Conservation (phyloP, 225 moss, liverwort and hornwort species). For the Antitrichia curtipendula region DNA sequence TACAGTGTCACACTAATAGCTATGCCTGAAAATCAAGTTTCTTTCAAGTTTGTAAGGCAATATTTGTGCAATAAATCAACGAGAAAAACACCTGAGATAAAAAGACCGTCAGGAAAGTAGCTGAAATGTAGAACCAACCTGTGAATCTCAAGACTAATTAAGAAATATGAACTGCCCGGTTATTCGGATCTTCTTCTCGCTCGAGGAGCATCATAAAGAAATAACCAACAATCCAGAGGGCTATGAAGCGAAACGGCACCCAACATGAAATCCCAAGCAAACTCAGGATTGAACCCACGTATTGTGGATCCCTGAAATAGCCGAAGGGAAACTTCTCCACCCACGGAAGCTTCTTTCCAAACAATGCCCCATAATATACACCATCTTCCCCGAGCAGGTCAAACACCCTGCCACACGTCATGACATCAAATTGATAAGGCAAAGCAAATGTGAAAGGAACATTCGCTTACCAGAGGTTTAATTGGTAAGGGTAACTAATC, state of each 20-base stretch:
- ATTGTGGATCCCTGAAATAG: constrained; percentile 79
- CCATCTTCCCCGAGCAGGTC: constrained; percentile 65
- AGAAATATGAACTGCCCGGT: constrained; percentile 37
- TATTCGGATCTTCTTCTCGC: constrained; percentile 45
- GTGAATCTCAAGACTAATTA: not conserved
- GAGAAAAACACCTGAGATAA: not conserved
- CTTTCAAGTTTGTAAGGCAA: not conserved
- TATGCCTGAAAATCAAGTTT: not conserved
- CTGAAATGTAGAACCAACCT: not conserved
- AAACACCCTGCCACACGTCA: constrained; percentile 45
- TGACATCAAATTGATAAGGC: not conserved
- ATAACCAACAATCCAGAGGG: constrained; percentile 55
- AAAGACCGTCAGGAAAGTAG: not conserved
- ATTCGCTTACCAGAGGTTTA: not conserved
- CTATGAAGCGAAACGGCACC: constrained; percentile 64
- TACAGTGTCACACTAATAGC: not conserved
- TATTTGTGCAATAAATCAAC: not conserved
- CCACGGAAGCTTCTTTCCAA: constrained; percentile 83
- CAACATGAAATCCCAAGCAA: constrained; percentile 58
- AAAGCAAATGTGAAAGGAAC: not conserved
- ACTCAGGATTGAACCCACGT: constrained; percentile 72
- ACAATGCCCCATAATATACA: constrained; percentile 70
- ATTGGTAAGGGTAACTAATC: not conserved
- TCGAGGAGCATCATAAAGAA: constrained; percentile 67
- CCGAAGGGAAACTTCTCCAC: constrained; percentile 78